Base-by-base conservation (phyloP, 108 stramenopile species). In the Pseudonitzschia pungens region DNA sequence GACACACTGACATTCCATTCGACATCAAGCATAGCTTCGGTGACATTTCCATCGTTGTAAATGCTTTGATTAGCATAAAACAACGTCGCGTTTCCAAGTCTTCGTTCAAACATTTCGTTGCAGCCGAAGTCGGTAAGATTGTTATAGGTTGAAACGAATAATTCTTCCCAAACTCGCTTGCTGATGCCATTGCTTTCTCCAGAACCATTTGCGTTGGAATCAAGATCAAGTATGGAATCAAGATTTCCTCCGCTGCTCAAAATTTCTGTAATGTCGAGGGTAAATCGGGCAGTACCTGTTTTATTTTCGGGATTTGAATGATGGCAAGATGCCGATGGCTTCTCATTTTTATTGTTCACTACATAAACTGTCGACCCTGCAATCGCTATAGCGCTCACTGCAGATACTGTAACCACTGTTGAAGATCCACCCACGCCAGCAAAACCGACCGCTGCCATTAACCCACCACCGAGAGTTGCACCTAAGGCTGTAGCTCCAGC, bases 101-200 rank as follows among this genome's bases (percentile, higher is more conserved):
- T 2, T 26, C 54, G 54, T 55, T 55, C 54, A 26, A 24, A 55
- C 9, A 55, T 12, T 10, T 55, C 54, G 20, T 26, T 24, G 22
- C 54, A 55, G 20, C 54, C 54, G 26, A 22, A 22, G 26, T 11
- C 20, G 54, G 54, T 55, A 26, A 64, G n/a, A 36, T 64, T 43
- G 42, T 64, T 64, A 12, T 64, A 64, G 1, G 63, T 32, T 7
- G 29, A 32, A 64, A 24, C 63, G 21, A 64, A 64, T 22, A 64
- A 36, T 64, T 64, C 63, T 32, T 64, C 63, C 36, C 36, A 64
- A 22, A 64, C 21, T n/a, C 36, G 16, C 42, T 64, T 18, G 42
- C 9, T 28, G 31, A 43, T 29, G 1, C 27, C 31, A 43, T 9
- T 22, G 63, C 36, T 36, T 10, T 64, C 28, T 31, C n/a, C 36